Conservation (phyloP, 768 basidiomycete genomes). For the Hemileccinum impolitum region DNA sequence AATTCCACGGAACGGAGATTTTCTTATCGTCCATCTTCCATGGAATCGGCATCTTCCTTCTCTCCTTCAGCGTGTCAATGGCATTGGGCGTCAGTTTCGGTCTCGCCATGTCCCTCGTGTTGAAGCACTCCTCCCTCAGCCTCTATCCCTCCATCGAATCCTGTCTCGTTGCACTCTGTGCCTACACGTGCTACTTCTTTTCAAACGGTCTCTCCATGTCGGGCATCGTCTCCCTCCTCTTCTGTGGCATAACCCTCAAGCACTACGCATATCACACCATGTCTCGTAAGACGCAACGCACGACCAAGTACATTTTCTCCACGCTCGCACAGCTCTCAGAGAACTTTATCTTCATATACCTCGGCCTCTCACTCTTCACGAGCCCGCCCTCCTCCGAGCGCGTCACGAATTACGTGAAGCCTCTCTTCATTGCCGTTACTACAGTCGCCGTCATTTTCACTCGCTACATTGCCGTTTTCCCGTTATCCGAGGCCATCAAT, state of each 20-base stretch:
- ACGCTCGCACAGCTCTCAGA: constrained; percentile 93
- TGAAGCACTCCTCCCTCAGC: constrained; percentile 89
- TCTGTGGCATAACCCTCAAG: constrained; percentile 98
- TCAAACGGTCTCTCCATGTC: constrained; percentile 94
- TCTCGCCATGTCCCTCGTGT: constrained; percentile 82
- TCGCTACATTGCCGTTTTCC: constrained; percentile 94
- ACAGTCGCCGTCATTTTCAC: constrained; percentile 92
- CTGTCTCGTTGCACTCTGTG: constrained; percentile 91
- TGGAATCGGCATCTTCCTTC: constrained; percentile 95
- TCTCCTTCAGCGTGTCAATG: constrained; percentile 95
- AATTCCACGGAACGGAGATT: constrained; percentile 88
- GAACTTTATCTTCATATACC: constrained; percentile 99
- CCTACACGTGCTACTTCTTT: constrained; percentile 98
- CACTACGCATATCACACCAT: constrained; percentile 99
- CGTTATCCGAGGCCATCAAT: constrained; percentile 92
- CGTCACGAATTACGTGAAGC: constrained; percentile 86
- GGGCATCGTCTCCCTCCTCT: constrained; percentile 95
- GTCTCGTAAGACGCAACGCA: constrained; percentile 90
- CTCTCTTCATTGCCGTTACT: constrained; percentile 89
- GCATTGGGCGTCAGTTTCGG: constrained; percentile 90
- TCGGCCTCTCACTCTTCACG: constrained; percentile 96
- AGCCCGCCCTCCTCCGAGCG: constrained; percentile 72
- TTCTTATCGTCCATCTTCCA: constrained; percentile 88
- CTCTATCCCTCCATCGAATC: constrained; percentile 93
- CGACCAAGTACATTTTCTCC: constrained; percentile 93